Evolutionary conservation across 2,329 filamentous ascomycete species (phyloP).

Genomic region (Neonectria neomacrospora): DNA sequence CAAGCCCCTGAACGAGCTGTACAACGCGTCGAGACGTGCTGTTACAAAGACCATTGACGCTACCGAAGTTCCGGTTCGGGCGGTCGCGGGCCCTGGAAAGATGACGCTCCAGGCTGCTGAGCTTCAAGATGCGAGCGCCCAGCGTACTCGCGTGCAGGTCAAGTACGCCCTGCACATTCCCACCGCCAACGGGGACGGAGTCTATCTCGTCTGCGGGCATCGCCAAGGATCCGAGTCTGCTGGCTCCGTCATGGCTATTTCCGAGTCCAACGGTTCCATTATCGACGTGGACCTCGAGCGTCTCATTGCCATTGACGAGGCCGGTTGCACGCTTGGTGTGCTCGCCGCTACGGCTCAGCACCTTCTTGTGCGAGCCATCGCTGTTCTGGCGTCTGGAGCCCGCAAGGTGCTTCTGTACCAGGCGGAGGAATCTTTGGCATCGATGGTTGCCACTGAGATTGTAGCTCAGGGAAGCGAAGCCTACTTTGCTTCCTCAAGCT

Average conservation of each 20-base stretch:
- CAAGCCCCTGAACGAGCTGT: constrained; percentile 22
- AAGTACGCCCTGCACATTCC: constrained; percentile 17
- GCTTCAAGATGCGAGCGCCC: neutral
- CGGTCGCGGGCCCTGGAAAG: constrained; percentile 6
- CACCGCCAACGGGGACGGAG: neutral
- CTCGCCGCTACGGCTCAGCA: constrained; percentile 6
- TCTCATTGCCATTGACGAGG: neutral
- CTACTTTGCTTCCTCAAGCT: constrained; percentile 1
- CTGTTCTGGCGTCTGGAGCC: neutral
- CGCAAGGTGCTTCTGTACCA: constrained; percentile 6
- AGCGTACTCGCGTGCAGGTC: neutral
- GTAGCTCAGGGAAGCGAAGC: constrained; percentile 3
- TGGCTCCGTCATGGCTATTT: constrained; percentile 6
- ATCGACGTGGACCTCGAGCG: neutral
- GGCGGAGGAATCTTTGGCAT: constrained; percentile 11
- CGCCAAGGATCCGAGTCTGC: neutral
- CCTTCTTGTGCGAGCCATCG: constrained; percentile 6
- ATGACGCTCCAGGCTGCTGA: constrained; percentile 11
- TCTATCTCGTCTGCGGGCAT: constrained; percentile 11
- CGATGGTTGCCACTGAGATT: neutral
- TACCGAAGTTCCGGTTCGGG: constrained; percentile 6
- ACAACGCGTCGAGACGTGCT: constrained; percentile 18
- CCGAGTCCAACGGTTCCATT: constrained; percentile 7
- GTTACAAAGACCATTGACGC: constrained; percentile 18
- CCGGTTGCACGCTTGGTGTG: neutral